Base-by-base conservation (phyloP, 1,139 yeast genomes). In the Meyerozyma smithsonii region DNA sequence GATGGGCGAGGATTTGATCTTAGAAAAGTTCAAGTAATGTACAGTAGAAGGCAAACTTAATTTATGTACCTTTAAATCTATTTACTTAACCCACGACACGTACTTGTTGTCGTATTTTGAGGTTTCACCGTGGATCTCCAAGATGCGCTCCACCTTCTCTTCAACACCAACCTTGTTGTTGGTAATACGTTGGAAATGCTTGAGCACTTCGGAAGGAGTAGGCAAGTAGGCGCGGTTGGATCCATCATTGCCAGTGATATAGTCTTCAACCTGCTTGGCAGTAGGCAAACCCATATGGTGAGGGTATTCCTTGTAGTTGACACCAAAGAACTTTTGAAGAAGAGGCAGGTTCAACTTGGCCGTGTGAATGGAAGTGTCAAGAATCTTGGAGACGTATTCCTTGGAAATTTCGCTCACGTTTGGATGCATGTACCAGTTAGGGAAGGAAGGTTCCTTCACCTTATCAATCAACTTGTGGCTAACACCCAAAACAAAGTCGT, bases 221-320 rank as follows among this genome's bases (percentile, higher is more conserved):
- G 84, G 84, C 58, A 84, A 78, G 59, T 74, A 79, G 28, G 81
- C 69, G 52, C 86, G 72, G 49, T 77, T 73, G 12, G 81, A 69
- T 24, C 77, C 80, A 52, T 79, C 86, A 46, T 70, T 72, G 19
- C 90, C 90, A 36, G 79, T 77, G 39, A 84, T 76, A 58, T 71
- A 84, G 41, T 66, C 64, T 50, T 74, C 72, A 43, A 79, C 70
- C 43, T 79, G 82, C 38, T 55, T 49, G 60, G 82, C 85, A 11
- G 77, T 68, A 39, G 97, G 97, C 48, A 92, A 72, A 26, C 95
- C 96, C 72, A 78, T 84, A 54, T 77, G 72, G 62, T 75, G 79
- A 25, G 96, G 96, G 58, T 90, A 85, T 39, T 73, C 61, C 35
- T 62, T 61, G 64, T 74, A 87, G 50, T 82, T 76, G 39, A 72